Percentiles rank a stretch among this genome's conserved stretches.
Evolutionary conservation across 495 filamentous ascomycete species (phyloP).

Genomic region (Sordaria brevicollis): DNA sequence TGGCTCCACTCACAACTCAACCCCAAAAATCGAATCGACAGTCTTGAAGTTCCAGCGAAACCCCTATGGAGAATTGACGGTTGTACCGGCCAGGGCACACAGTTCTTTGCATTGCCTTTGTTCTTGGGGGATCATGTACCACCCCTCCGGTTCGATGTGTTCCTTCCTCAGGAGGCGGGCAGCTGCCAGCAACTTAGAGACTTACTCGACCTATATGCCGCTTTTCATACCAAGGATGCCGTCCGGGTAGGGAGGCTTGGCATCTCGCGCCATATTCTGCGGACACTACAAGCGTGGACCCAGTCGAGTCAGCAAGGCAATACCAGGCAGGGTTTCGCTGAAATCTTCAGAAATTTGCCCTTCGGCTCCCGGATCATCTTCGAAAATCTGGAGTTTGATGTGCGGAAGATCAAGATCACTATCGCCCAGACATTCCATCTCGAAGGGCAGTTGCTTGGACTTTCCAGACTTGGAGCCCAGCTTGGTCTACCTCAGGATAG

Average conservation of each 20-base stretch:
- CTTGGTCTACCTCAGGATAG: conserved; percentile 20
- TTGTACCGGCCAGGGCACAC: conserved; percentile 38
- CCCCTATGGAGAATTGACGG: conserved; percentile 39
- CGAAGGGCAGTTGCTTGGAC: conserved; percentile 28
- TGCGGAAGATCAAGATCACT: conserved; percentile 25
- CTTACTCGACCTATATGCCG: conserved; percentile 30
- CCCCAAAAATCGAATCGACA: conserved; percentile 42
- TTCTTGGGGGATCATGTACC: conserved; percentile 25
- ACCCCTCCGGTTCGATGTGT: conserved; percentile 39
- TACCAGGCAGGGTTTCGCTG: not conserved
- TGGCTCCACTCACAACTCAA: conserved; percentile 36
- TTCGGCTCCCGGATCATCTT: conserved; percentile 40
- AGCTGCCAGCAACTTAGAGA: conserved; percentile 23
- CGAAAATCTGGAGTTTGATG: conserved; percentile 28
- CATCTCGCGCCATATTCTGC: conserved; percentile 31
- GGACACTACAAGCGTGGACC: conserved; percentile 35
- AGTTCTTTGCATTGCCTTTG: conserved; percentile 36
- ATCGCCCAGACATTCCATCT: conserved; percentile 31
- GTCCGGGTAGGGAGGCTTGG: conserved; percentile 28
- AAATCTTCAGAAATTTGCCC: conserved; percentile 23
- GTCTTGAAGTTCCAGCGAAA: conserved; percentile 27
- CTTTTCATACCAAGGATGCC: conserved; percentile 39
- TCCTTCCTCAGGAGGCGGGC: conserved; percentile 31
- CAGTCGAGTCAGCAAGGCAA: not conserved
- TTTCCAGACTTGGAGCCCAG: conserved; percentile 14